Evolutionary conservation across 371 early-diverging fungal species (phyloP).

Genomic region (Catenaria anguillulae): DNA sequence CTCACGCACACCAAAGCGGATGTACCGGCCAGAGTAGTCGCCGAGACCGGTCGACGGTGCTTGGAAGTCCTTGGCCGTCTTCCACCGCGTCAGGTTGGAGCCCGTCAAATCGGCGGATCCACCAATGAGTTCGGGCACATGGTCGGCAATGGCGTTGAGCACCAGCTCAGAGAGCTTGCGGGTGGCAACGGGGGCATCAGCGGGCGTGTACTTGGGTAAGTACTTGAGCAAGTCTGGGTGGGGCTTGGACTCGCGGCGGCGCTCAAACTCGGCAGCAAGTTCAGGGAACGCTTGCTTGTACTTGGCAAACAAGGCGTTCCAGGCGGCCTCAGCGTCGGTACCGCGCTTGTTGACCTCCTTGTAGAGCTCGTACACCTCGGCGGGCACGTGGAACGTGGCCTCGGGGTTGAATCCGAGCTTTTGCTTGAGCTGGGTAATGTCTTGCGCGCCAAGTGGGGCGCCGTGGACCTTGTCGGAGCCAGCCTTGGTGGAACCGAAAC

Average conservation of each 20-base stretch:
- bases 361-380: conserved; percentile 52
- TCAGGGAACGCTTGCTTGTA: conserved; percentile 53
- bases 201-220: conserved; percentile 64
- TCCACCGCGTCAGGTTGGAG: conserved; percentile 95
- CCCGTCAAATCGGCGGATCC: conserved; percentile 99
- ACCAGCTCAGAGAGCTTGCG: conserved; percentile 72
- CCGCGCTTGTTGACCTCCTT: conserved; percentile 39
- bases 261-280: conserved; percentile 52
- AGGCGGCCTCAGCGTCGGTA: conserved; percentile 43
- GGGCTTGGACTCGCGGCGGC: conserved; percentile 55
- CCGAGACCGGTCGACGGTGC: conserved; percentile 49
- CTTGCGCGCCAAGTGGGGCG: conserved; percentile 76
- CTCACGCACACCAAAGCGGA: conserved; percentile 98
- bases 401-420: conserved; percentile 71
- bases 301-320: conserved; percentile 53
- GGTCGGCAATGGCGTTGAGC: conserved; percentile 62
- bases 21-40: conserved; percentile 71
- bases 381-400: conserved; percentile 54
- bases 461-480: conserved; percentile 88
- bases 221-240: conserved; percentile 55
- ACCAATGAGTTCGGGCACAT: conserved; percentile 75
- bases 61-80: conserved; percentile 87
- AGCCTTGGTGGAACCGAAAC: conserved; percentile 72
- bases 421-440: conserved; percentile 70
- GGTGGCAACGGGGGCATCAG: conserved; percentile 73